Base-by-base conservation (phyloP, 495 filamentous ascomycete species). In the Neurospora sp. region DNA sequence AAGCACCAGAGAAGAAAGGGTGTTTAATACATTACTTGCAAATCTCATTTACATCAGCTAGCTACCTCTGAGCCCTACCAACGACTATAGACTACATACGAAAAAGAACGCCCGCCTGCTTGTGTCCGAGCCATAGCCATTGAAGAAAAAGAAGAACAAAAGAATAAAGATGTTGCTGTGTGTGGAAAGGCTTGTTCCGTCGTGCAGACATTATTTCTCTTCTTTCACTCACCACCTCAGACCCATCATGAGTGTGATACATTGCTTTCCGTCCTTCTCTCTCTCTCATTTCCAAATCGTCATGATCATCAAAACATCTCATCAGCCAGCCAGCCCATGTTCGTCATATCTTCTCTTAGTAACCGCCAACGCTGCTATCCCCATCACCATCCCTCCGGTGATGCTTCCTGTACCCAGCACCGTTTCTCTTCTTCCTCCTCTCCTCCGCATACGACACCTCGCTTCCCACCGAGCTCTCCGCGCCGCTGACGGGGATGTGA, bases 401-500 rank as follows among this genome's bases (percentile, higher is more conserved):
- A 27, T 39, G 22, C 65, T 74, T 71, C 53, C 76, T 74, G 20
- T 75, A 74, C 10, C 75, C 79, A 4, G 73, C 79, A 8, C 76
- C 79, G 14, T 70, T 77, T 61, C 79, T 70, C 74, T 75, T 77
- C 75, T 79, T 81, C n/a, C 79, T 71, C 75, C 76, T 81, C 73
- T 81, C 78, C 71, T 82, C 78, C 5, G 76, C 71, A 70, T 81
- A 82, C 48, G 80, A 72, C 39, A 77, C 74, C 65, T 81, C 79
- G 22, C 71, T 78, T 16, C 71, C 70, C 14, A 75, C 35, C 40
- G 72, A 69, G 73, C 73, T 31, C 69, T 22, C 69, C 61, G 42
- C 41, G 68, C 38, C 70, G 44, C 76, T 73, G 40, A 85, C 89
- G 77, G 94, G 80, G 1, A 92, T 93, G 0, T 93, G 92, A 74